Evolutionary conservation across 257 asterid genomes (phyloP).

Genomic region (Nicotiana obtusifolia): DNA sequence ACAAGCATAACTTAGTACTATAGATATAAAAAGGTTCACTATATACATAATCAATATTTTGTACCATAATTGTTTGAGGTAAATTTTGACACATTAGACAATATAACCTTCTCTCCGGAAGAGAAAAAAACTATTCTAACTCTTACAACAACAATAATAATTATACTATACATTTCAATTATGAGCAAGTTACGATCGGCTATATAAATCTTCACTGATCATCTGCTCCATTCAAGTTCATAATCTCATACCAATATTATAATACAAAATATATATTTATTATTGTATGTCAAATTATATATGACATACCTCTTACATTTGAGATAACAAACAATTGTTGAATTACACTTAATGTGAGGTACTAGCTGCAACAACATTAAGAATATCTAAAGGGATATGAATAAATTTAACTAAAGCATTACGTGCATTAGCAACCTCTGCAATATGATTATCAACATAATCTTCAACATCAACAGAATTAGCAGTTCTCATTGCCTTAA

Average conservation of each 20-base stretch:
- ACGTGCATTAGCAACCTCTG: conserved; percentile 10
- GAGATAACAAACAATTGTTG: not conserved
- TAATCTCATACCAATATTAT: not conserved
- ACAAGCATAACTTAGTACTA: no score
- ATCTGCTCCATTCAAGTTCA: not conserved
- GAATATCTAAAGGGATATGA: conserved; percentile 2
- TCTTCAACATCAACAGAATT: not conserved
- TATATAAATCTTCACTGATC: not conserved
- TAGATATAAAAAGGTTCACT: no score
- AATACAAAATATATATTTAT: not conserved
- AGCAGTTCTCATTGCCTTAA: not conserved
- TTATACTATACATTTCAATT: not conserved
- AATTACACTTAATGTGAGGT: not conserved
- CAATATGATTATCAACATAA: conserved; percentile 8
- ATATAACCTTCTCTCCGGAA: no score
- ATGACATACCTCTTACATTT: not conserved
- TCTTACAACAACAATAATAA: not conserved
- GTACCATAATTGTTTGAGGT: no score
- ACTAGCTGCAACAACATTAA: not conserved
- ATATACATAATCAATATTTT: no score
- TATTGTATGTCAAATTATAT: not conserved
- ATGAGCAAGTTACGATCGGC: fast-evolving
- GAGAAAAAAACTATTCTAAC: no score
- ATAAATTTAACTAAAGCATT: conserved; percentile 8
- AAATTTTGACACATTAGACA: no score